A percentile compares a stretch with the other conserved stretches of the same genome.
These are phyloP conservation scores for Trichoderma citrinoviride DNA, from an alignment of 2,329 filamentous ascomycete species.

Conservation along the genomic window DNA sequence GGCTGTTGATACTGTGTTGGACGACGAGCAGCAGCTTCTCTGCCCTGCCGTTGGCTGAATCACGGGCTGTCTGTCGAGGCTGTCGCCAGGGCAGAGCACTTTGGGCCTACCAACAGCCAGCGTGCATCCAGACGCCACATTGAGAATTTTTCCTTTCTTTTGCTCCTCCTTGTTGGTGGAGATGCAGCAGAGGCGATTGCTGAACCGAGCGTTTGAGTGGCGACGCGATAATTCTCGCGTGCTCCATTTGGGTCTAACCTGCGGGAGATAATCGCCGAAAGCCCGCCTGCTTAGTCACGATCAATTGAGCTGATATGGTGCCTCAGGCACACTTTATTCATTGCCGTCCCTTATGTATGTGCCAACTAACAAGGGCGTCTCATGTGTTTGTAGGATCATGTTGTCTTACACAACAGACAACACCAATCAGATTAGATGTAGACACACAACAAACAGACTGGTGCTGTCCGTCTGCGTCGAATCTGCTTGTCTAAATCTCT, in stretches of 20 bases:
- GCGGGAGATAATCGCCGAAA: neutral
- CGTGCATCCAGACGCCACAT: constrained; percentile 14
- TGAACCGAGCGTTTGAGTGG: neutral
- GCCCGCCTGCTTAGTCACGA: neutral
- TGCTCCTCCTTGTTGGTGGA: neutral
- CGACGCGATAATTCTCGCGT: neutral
- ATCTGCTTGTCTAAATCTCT: neutral
- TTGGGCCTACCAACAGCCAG: neutral
- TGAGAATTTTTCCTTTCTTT: neutral
- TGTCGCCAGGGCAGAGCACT: constrained; percentile 1
- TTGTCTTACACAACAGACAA: too few relatives aligned
- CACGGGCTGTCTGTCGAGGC: neutral
- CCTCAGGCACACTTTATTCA: constrained; percentile 2
- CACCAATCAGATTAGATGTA: too few relatives aligned
- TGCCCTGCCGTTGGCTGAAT: neutral
- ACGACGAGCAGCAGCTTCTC: neutral
- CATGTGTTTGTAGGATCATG: too few relatives aligned
- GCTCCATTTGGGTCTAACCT: neutral
- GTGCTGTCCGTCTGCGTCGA: neutral
- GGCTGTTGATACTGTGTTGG: constrained; percentile 18
- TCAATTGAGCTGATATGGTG: neutral
- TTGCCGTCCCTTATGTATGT: too few relatives aligned
- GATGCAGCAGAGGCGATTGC: neutral
- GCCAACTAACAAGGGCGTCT: neutral
- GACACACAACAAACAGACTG: neutral